Percentiles rank a stretch among this genome's conserved stretches.
These are phyloP conservation scores for Cyclostephanos tholiformis DNA, from an alignment of 108 stramenopile species.

Conservation along the genomic window DNA sequence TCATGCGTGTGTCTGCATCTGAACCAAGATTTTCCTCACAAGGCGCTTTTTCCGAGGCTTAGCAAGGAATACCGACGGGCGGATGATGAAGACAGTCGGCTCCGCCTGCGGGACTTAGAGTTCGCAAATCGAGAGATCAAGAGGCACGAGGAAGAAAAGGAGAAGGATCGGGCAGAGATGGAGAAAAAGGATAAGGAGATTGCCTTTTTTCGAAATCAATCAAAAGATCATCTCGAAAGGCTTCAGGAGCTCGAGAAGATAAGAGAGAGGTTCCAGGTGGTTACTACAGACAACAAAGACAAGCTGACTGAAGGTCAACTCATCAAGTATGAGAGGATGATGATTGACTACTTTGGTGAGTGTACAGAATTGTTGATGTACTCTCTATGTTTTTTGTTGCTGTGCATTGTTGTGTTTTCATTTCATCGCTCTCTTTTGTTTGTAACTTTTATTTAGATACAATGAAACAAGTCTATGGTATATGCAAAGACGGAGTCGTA, in stretches of 20 bases:
- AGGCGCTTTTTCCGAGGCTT: neutral
- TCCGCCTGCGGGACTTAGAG: neutral
- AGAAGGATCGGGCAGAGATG: neutral
- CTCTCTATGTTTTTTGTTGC: too few species aligned
- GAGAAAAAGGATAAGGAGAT: neutral
- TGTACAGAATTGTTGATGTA: neutral
- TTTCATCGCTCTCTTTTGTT: neutral
- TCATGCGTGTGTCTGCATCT: neutral
- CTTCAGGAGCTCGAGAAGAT: neutral
- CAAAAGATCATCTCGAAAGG: neutral
- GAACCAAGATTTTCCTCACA: constrained; percentile 8
- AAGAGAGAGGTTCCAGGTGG: constrained; percentile 1
- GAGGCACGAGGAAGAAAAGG: neutral
- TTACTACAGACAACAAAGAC: neutral
- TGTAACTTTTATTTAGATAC: neutral
- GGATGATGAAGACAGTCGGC: constrained; percentile 3
- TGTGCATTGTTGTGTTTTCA: too few species aligned
- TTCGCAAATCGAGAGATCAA: neutral
- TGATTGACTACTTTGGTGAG: constrained; percentile 4
- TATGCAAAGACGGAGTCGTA: neutral
- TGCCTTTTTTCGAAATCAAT: neutral
- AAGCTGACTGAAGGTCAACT: neutral
- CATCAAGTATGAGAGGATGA: neutral
- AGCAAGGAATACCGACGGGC: neutral
- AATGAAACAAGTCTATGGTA: neutral